phyloP scores from a whole-genome alignment of 108 stramenopile species.

The Pseudonitzschia multiseries region DNA sequence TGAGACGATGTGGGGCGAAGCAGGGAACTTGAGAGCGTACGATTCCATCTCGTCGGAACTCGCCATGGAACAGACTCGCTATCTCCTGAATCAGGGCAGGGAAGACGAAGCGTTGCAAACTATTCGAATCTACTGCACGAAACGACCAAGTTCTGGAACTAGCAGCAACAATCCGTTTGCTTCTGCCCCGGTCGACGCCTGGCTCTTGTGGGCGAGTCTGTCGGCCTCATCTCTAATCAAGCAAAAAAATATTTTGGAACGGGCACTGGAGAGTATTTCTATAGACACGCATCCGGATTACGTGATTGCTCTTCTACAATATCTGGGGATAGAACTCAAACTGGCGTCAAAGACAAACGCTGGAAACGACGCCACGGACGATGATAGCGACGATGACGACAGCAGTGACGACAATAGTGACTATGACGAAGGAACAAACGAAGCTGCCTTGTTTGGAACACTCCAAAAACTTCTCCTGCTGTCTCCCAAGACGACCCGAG shows the following conservation, averaged over 20 bases:
- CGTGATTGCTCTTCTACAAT: slow-evolving; percentile 48
- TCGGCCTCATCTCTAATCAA: background rate
- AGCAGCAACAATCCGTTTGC: background rate
- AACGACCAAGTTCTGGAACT: background rate
- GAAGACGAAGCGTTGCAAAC: background rate
- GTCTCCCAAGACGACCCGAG: slow-evolving; percentile 37
- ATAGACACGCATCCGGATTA: slow-evolving; percentile 45
- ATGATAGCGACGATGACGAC: slow-evolving; percentile 3
- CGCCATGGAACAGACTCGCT: slow-evolving; percentile 11
- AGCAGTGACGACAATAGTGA: background rate
- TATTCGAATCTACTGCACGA: background rate
- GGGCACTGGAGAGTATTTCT: slow-evolving; percentile 46
- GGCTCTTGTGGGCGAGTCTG: slow-evolving; percentile 60
- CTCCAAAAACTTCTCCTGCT: slow-evolving; percentile 66
- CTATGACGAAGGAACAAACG: slow-evolving; percentile 8
- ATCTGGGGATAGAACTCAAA: slow-evolving; percentile 53
- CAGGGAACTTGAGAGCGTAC: slow-evolving; percentile 2
- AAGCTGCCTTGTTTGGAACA: slow-evolving; percentile 13
- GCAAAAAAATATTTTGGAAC: slow-evolving; percentile 47
- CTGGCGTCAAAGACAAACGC: background rate
- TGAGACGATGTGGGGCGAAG: slow-evolving; percentile 18
- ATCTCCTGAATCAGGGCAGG: background rate
- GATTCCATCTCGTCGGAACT: slow-evolving; percentile 36
- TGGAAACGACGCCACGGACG: background rate
- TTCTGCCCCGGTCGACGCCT: slow-evolving; percentile 30